phyloP scores from a whole-genome alignment of 163 green algal genomes.

The Scenedesmus sp. region DNA sequence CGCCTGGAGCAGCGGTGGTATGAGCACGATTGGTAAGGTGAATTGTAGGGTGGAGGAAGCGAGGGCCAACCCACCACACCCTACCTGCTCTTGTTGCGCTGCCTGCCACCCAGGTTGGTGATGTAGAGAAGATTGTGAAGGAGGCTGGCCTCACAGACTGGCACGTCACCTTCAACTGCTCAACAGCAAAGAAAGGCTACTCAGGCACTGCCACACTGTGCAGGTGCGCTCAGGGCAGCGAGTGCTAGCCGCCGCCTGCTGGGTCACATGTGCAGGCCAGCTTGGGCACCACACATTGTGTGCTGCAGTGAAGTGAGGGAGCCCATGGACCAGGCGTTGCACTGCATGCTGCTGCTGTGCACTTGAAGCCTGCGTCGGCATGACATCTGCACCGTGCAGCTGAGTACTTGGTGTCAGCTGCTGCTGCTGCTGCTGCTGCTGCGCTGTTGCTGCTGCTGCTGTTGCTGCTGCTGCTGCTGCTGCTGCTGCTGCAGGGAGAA shows the following conservation, averaged over 20 bases:
- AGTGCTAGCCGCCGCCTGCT: no score
- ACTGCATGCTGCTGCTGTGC: background rate
- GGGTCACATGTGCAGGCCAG: background rate
- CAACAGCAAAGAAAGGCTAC: constrained; percentile 76
- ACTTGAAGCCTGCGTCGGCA: no score
- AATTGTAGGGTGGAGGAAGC: background rate
- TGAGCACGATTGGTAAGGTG: background rate
- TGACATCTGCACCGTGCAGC: no score
- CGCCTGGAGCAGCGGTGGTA: no score
- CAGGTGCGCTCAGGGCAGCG: constrained; percentile 38
- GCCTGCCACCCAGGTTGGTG: constrained; percentile 72
- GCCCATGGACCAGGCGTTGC: no score
- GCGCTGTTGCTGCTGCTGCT: background rate
- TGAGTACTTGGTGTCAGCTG: background rate
- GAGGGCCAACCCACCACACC: no score
- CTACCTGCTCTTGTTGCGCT: background rate
- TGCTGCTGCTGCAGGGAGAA: constrained; percentile 49
- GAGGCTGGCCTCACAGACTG: constrained; percentile 60
- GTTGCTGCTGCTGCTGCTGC: background rate
- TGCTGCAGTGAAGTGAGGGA: background rate
- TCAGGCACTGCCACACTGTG: constrained; percentile 72
- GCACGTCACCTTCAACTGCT: constrained; percentile 78
- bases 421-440: no score
- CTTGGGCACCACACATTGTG: background rate
- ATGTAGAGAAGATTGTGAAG: constrained; percentile 60